A percentile compares a stretch with the other conserved stretches of the same genome.
phyloP scores from a whole-genome alignment of 202 grass and related monocot genomes.

The Saccharum hybrid region DNA sequence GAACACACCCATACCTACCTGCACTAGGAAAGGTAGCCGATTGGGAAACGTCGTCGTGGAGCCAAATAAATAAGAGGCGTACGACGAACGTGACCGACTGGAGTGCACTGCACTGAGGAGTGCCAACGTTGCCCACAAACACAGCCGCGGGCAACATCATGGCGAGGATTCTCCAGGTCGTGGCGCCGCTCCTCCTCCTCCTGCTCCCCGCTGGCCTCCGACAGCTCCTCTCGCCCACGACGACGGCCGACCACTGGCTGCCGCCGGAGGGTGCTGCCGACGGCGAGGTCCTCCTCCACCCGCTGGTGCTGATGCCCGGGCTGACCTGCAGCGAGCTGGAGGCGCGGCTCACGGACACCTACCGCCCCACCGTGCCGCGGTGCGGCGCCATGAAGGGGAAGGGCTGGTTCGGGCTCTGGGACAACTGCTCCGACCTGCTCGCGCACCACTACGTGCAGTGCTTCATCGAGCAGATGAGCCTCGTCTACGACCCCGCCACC shows the following conservation, averaged over 20 bases:
- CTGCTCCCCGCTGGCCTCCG: not conserved
- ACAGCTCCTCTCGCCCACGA: not conserved
- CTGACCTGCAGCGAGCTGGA: constrained; percentile 61
- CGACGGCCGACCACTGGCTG: not conserved
- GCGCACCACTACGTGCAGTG: not conserved
- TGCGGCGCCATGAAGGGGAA: constrained; percentile 27
- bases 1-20: no score
- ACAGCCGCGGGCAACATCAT: not conserved
- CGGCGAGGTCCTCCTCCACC: constrained; percentile 37
- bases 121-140: no score
- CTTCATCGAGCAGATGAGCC: no score
- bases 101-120: no score
- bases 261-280: no score
- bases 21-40: no score
- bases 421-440: not conserved
- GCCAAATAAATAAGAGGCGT: no score
- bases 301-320: constrained; percentile 62
- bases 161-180: not conserved
- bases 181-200: constrained; percentile 6
- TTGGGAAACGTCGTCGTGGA: no score
- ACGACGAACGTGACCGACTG: no score
- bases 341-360: constrained; percentile 54
- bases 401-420: constrained; percentile 64
- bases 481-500: no score
- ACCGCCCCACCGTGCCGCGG: constrained; percentile 52